Evolutionary conservation across 495 filamentous ascomycete species (phyloP).

Genomic region (Trichoderma parareesei): DNA sequence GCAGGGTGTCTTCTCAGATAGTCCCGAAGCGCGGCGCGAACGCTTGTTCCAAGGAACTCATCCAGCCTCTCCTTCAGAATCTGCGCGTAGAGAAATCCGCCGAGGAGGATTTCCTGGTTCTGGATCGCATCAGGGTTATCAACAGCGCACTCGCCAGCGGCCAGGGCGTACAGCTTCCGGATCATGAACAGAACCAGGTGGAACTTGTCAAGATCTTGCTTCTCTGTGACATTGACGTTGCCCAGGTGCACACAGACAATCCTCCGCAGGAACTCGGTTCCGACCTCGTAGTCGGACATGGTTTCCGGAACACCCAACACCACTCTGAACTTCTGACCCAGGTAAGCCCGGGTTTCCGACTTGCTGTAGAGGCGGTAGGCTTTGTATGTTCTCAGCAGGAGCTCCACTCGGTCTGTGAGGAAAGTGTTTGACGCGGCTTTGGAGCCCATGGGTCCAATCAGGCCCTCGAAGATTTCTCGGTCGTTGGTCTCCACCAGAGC

Average conservation of each 20-base stretch:
- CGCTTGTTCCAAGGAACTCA: slow-evolving; percentile 64
- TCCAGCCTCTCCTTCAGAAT: slow-evolving; percentile 91
- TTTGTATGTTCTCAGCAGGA: slow-evolving; percentile 89
- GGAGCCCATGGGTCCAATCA: slow-evolving; percentile 65
- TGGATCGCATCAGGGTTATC: slow-evolving; percentile 96
- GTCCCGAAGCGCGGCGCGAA: slow-evolving; percentile 54
- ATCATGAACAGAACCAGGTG: slow-evolving; percentile 93
- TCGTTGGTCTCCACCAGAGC: slow-evolving; percentile 94
- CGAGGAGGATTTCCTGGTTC: slow-evolving; percentile 86
- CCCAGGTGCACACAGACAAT: slow-evolving; percentile 88
- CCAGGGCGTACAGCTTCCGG: slow-evolving; percentile 85
- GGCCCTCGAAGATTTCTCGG: slow-evolving; percentile 84
- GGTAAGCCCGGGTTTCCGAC: slow-evolving; percentile 66
- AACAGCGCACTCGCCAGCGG: slow-evolving; percentile 80
- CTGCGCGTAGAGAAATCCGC: slow-evolving; percentile 89
- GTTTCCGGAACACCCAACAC: slow-evolving; percentile 74
- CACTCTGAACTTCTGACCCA: slow-evolving; percentile 82
- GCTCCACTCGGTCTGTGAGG: slow-evolving; percentile 86
- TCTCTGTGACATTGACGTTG: slow-evolving; percentile 67
- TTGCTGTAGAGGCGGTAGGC: slow-evolving; percentile 72
- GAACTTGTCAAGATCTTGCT: slow-evolving; percentile 85
- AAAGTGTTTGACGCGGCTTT: slow-evolving; percentile 81
- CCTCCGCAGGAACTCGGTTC: slow-evolving; percentile 80
- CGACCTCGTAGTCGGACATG: slow-evolving; percentile 77
- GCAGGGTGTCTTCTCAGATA: slow-evolving; percentile 59